Evolutionary conservation across 176 grass and related monocot genomes (phyloP).

Genomic region (Rhipidocladum racemiflorum): DNA sequence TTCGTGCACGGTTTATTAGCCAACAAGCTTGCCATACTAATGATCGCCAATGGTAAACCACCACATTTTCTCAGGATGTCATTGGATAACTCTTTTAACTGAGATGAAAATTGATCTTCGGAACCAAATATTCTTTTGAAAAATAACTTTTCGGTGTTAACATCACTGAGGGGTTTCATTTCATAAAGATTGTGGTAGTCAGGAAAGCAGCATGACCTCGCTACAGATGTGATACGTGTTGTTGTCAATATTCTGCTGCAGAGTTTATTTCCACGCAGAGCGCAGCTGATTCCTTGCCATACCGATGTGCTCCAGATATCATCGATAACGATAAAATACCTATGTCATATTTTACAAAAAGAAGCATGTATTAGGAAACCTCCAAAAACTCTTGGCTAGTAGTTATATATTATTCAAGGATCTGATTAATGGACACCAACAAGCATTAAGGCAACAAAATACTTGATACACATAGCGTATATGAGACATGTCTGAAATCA

Average conservation of each 20-base stretch:
- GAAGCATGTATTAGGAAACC: too few relatives aligned
- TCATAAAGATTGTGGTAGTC: neutral
- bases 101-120: neutral
- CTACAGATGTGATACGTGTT: neutral
- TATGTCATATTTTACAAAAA: neutral
- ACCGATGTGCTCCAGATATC: neutral
- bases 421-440: too few relatives aligned
- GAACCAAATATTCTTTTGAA: conserved; percentile 13
- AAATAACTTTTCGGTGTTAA: neutral
- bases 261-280: neutral
- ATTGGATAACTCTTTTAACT: neutral
- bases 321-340: neutral
- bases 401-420: too few relatives aligned
- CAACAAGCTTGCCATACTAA: conserved; percentile 23
- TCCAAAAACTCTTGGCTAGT: too few relatives aligned
- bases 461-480: too few relatives aligned
- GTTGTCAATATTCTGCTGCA: conserved; percentile 4
- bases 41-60: neutral
- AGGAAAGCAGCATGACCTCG: neutral
- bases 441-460: too few relatives aligned
- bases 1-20: neutral
- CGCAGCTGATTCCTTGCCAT: neutral
- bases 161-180: conserved; percentile 3
- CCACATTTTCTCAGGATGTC: neutral
- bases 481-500: too few relatives aligned